phyloP scores from a whole-genome alignment of 345 rosid genomes.

The Moricandia moricandioides region DNA sequence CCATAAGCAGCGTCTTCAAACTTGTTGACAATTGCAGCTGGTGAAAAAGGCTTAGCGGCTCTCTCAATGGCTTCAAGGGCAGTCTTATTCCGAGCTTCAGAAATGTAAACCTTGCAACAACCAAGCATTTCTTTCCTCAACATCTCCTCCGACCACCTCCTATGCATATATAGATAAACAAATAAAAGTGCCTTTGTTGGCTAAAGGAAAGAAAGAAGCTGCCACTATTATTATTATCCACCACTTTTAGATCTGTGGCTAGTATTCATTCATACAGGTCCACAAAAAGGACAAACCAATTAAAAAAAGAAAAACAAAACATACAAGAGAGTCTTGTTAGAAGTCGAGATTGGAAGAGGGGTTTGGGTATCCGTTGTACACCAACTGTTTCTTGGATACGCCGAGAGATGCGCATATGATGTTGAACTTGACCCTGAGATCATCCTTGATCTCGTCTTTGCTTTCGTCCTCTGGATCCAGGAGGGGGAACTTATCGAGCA shows the following conservation, averaged over 20 bases:
- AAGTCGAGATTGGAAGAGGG: constrained; percentile 55
- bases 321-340: constrained; percentile 31
- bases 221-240: background rate
- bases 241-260: constrained; percentile 35
- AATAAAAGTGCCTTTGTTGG: background rate
- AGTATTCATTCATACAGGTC: constrained; percentile 21
- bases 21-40: constrained; percentile 68
- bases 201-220: constrained; percentile 8
- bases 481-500: constrained; percentile 55
- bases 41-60: constrained; percentile 64
- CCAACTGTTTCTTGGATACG: constrained; percentile 47
- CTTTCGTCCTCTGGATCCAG: constrained; percentile 64
- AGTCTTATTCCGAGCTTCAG: constrained; percentile 66
- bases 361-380: constrained; percentile 60
- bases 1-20: constrained; percentile 75
- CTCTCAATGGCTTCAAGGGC: constrained; percentile 67
- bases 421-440: constrained; percentile 63
- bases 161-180: background rate
- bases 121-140: constrained; percentile 64
- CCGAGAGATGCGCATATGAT: constrained; percentile 66
- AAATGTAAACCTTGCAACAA: constrained; percentile 84
- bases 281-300: constrained; percentile 23
- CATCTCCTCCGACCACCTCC: constrained; percentile 42
- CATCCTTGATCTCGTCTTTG: constrained; percentile 55
- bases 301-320: background rate